A percentile compares a stretch with the other conserved stretches of the same genome.
Evolutionary conservation across 352 stramenopile species (phyloP).

Genomic region (Globisporangium barbulae): DNA sequence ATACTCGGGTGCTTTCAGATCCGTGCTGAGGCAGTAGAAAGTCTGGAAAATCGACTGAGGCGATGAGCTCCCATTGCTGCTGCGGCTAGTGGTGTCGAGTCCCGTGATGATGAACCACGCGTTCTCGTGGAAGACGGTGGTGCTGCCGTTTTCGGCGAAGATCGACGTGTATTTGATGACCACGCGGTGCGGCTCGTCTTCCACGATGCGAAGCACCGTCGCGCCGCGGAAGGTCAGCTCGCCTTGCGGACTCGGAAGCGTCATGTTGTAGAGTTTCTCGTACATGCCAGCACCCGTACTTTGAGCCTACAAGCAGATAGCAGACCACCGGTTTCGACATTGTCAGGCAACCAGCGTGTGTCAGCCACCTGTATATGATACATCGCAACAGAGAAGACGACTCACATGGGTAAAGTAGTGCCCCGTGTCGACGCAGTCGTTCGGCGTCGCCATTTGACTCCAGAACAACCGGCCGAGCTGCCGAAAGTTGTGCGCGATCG

Average conservation of each 20-base stretch:
- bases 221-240: not conserved
- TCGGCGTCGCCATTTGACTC: constrained; percentile 5
- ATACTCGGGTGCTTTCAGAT: not conserved
- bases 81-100: not conserved
- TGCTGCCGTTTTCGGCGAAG: not conserved
- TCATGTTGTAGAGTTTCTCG: not conserved
- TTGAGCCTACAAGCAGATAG: not conserved
- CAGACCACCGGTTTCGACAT: not conserved
- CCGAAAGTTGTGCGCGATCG: constrained; percentile 2
- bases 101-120: constrained; percentile 1
- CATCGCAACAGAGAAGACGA: not conserved
- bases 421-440: constrained; percentile 1
- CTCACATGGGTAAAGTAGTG: not conserved
- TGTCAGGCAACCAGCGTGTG: not conserved
- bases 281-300: not conserved
- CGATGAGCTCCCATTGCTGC: not conserved
- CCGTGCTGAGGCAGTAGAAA: not conserved
- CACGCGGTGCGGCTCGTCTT: not conserved
- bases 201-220: not conserved
- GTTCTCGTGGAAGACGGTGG: not conserved
- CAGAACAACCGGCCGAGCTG: constrained; percentile 4
- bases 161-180: not conserved
- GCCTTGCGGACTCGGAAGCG: not conserved
- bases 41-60: not conserved
- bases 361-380: too few species aligned